Evolutionary conservation across 2,329 filamentous ascomycete species (phyloP).

Genomic region (Talaromyces islandicus): DNA sequence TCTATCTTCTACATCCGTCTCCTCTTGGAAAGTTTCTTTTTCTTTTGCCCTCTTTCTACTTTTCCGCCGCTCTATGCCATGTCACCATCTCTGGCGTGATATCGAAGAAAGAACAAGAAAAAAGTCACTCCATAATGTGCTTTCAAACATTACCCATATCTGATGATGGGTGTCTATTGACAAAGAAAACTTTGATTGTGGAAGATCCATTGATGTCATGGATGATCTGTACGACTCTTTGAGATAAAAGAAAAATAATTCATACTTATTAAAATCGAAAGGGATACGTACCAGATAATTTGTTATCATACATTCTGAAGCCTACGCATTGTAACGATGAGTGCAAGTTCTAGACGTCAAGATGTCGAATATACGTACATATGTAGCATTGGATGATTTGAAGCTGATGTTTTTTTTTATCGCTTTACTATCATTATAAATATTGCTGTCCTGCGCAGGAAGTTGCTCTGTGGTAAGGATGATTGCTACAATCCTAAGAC

Average conservation of each 20-base stretch:
- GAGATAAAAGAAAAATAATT: background rate
- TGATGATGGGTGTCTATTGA: background rate
- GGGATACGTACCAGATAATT: too few species aligned
- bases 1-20: background rate
- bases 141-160: background rate
- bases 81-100: background rate
- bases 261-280: background rate
- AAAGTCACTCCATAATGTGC: background rate
- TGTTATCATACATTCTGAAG: too few species aligned
- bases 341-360: too few species aligned
- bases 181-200: background rate
- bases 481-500: too few species aligned
- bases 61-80: background rate
- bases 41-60: background rate
- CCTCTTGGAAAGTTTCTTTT: background rate
- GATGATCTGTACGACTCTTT: background rate
- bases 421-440: too few species aligned
- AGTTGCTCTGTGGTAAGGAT: too few species aligned
- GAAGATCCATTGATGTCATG: background rate
- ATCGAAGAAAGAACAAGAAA: background rate
- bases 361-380: too few species aligned
- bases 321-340: too few species aligned
- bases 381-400: too few species aligned
- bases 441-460: too few species aligned
- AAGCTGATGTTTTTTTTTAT: too few species aligned